Conservation (phyloP, 176 grass and related monocot species). For the Oryza longistaminata region DNA sequence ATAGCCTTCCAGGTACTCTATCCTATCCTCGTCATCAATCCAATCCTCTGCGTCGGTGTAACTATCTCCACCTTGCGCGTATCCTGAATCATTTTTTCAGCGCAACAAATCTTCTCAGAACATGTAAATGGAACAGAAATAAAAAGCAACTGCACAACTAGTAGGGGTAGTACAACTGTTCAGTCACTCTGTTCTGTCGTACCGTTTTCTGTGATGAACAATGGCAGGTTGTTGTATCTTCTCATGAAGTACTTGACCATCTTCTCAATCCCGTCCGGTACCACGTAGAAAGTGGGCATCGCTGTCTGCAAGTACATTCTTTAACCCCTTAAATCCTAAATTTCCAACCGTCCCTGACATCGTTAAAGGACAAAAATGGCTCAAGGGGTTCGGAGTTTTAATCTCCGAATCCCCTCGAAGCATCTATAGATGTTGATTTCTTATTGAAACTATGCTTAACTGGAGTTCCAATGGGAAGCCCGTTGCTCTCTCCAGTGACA, state of each 20-base stretch:
- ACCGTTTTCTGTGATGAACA: constrained; percentile 83
- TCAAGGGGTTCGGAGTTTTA: too few relatives aligned
- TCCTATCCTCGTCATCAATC: constrained; percentile 50
- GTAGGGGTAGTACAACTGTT: too few relatives aligned
- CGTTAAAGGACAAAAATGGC: too few relatives aligned
- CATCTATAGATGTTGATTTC: not conserved
- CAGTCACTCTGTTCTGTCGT: not conserved
- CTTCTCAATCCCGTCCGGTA: constrained; percentile 66
- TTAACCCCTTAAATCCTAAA: not conserved
- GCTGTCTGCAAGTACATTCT: constrained; percentile 44
- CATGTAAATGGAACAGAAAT: not conserved
- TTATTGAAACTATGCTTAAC: constrained; percentile 12
- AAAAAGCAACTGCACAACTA: not conserved
- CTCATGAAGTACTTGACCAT: constrained; percentile 57
- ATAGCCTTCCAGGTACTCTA: constrained; percentile 52
- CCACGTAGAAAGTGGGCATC: constrained; percentile 57
- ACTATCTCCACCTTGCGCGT: constrained; percentile 43
- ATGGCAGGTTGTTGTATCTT: constrained; percentile 75
- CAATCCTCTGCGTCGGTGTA: constrained; percentile 36
- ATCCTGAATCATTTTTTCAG: constrained; percentile 34
- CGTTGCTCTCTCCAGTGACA: constrained; percentile 45
- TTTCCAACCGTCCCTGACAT: too few relatives aligned
- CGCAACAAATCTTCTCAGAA: not conserved
- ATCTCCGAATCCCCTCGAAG: too few relatives aligned
- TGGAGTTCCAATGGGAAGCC: constrained; percentile 55